These are phyloP conservation scores for Amanita rubescens DNA, from an alignment of 768 basidiomycete species.

Conservation along the genomic window DNA sequence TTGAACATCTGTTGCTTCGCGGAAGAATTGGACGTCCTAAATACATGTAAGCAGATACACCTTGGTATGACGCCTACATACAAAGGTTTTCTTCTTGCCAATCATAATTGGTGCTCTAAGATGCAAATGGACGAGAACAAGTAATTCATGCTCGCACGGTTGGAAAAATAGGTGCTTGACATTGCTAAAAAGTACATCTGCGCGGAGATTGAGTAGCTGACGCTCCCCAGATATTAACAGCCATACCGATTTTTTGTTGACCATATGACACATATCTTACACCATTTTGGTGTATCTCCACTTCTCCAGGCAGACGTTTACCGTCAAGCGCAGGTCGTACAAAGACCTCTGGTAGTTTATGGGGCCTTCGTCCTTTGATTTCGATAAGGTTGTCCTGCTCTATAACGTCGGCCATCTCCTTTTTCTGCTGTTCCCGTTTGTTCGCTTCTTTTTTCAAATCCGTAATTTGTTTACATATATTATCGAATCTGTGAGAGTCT, in stretches of 20 bases:
- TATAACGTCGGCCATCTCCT: slow-evolving; percentile 96
- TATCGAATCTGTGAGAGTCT: slow-evolving; percentile 85
- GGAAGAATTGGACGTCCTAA: slow-evolving; percentile 96
- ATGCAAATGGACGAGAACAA: slow-evolving; percentile 92
- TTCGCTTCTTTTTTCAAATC: slow-evolving; percentile 95
- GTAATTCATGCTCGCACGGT: slow-evolving; percentile 91
- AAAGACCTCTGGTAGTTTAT: slow-evolving; percentile 85
- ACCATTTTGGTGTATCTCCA: slow-evolving; percentile 97
- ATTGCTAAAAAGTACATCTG: slow-evolving; percentile 93
- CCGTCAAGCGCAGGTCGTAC: slow-evolving; percentile 92
- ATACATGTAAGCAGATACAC: neutral
- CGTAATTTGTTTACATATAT: slow-evolving; percentile 85
- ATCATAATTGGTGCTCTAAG: slow-evolving; percentile 96
- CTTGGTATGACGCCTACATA: slow-evolving; percentile 28
- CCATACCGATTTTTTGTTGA: slow-evolving; percentile 80
- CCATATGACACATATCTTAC: slow-evolving; percentile 86
- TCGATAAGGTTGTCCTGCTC: slow-evolving; percentile 90
- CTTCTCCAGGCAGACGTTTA: slow-evolving; percentile 93
- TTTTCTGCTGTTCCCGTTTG: slow-evolving; percentile 95
- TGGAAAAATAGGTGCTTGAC: slow-evolving; percentile 99
- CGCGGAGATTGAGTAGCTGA: neutral
- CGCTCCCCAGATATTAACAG: slow-evolving; percentile 17
- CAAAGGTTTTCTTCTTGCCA: slow-evolving; percentile 96
- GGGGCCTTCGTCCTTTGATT: slow-evolving; percentile 80
- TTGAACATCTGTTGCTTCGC: slow-evolving; percentile 94